These are phyloP conservation scores for Coelastrella sp. DNA, from an alignment of 139 green algal genomes.

Conservation along the genomic window DNA sequence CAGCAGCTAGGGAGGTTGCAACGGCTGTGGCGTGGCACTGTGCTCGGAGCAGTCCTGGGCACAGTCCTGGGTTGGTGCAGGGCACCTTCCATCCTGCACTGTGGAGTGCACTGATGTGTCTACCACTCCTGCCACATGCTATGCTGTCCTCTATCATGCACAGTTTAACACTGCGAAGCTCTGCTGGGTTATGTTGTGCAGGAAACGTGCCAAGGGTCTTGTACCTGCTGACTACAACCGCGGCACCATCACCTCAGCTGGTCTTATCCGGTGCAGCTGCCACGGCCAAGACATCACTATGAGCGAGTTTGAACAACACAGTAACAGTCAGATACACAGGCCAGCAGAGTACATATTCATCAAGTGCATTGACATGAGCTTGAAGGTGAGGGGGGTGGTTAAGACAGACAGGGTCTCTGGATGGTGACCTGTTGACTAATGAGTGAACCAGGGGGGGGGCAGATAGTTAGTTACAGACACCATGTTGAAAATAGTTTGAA, in stretches of 20 bases:
- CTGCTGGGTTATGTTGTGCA: background rate
- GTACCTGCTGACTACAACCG: slow-evolving; percentile 42
- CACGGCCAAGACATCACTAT: slow-evolving; percentile 47
- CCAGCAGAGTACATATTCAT: slow-evolving; percentile 53
- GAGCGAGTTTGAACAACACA: slow-evolving; percentile 52
- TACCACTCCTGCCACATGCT: background rate
- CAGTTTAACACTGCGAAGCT: too few relatives aligned
- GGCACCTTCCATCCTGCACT: too few relatives aligned
- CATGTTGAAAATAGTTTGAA: too few relatives aligned
- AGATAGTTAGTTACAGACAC: too few relatives aligned
- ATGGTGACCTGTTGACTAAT: too few relatives aligned
- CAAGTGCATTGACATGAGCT: slow-evolving; percentile 40
- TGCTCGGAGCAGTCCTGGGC: too few relatives aligned
- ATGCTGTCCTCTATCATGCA: background rate
- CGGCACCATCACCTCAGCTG: slow-evolving; percentile 32
- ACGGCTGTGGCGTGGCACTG: too few relatives aligned
- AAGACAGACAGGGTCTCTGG: too few relatives aligned
- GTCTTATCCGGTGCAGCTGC: slow-evolving; percentile 45
- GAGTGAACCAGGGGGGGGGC: too few relatives aligned
- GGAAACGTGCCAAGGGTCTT: slow-evolving; percentile 44
- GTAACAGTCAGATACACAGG: slow-evolving; percentile 52
- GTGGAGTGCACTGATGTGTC: too few relatives aligned
- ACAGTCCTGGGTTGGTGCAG: too few relatives aligned
- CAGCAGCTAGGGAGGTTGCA: background rate
- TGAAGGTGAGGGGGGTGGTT: slow-evolving; percentile 44